Percentiles rank a stretch among this genome's conserved stretches.
Conservation (phyloP, 2,329 filamentous ascomycete species). For the Xylariales sp. region DNA sequence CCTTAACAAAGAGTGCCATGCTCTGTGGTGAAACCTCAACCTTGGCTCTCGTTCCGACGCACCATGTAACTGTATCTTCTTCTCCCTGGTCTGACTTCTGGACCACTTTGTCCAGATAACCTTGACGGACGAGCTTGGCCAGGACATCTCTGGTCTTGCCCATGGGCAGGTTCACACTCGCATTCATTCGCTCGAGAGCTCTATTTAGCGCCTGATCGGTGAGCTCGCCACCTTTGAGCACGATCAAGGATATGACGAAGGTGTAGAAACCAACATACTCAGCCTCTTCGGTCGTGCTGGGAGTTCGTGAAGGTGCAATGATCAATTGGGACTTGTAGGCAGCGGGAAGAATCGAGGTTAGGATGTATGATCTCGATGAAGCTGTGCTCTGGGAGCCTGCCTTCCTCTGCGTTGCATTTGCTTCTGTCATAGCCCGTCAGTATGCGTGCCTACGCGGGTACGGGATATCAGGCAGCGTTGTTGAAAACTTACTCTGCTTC, state of each 20-base stretch:
- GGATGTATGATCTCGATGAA: constrained; percentile 68
- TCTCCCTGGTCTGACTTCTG: constrained; percentile 60
- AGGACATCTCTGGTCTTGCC: constrained; percentile 74
- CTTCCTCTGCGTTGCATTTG: constrained; percentile 30
- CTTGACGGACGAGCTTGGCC: constrained; percentile 71
- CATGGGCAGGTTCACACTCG: constrained; percentile 67
- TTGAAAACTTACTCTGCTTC: constrained; percentile 54
- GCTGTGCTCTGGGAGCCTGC: constrained; percentile 43
- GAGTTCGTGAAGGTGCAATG: constrained; percentile 61
- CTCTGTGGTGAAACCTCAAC: constrained; percentile 77
- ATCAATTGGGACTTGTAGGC: constrained; percentile 64
- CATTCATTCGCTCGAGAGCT: constrained; percentile 69
- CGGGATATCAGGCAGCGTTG: too few relatives aligned
- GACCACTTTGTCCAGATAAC: constrained; percentile 72
- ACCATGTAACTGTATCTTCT: constrained; percentile 75
- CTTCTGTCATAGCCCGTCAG: too few relatives aligned
- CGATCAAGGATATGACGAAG: constrained; percentile 71
- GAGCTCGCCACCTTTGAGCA: constrained; percentile 67
- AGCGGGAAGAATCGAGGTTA: constrained; percentile 67
- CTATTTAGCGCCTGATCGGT: constrained; percentile 74
- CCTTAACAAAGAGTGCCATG: constrained; percentile 64
- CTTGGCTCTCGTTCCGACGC: constrained; percentile 79
- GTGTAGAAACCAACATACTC: constrained; percentile 79
- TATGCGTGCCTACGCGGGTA: too few relatives aligned
- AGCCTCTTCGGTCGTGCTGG: constrained; percentile 65